Base-by-base conservation (phyloP, 1,139 yeast genomes). In the Meyerozyma smithsonii region DNA sequence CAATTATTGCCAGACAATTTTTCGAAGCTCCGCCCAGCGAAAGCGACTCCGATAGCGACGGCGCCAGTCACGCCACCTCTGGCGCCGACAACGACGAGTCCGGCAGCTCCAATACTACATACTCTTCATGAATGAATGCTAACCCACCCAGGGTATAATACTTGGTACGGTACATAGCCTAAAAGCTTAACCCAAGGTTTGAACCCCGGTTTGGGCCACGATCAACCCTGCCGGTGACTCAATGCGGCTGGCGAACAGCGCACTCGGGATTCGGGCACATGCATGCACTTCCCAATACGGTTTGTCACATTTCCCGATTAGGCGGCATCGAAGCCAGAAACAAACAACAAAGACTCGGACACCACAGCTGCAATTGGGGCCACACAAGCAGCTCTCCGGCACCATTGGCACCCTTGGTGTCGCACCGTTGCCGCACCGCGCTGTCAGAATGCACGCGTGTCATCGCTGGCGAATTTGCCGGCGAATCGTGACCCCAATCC, bases 11-110 rank as follows among this genome's bases (percentile, higher is more conserved):
- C 5, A 59, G 68, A 8, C 72, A 73, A 32, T 68, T 62, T 44
- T 67, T 66, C 50, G 56, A 55, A 40, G 62, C 62, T 18, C 74
- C 74, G 4, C 74, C 74, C 3, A 54, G 59, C 37, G 73, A 67
- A 47, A 59, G 66, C 8, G 71, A 66, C 42, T 52, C 58, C 10
- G 59, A 57, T 35, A 49, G 44, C 7, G 59, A 54, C 8, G 52
- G 39, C 8, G 42, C 43, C 11, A 46, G 33, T 8, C 36, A 42
- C 20, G 35, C 30, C 23, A 38, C 41, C 8, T 42, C 41, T 35
- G 30, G 39, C 35, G 35, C 40, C 39, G 18, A 39, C 37, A 38
- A 41, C 18, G 40, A 37, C 10, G 32, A 15, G 20, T 15, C 18
- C 12, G 23, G 35, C 8, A 28, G 26, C 26, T 33, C 36, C 24